Base-by-base conservation (phyloP, 768 basidiomycete species). In the Polyporus arcularius region DNA sequence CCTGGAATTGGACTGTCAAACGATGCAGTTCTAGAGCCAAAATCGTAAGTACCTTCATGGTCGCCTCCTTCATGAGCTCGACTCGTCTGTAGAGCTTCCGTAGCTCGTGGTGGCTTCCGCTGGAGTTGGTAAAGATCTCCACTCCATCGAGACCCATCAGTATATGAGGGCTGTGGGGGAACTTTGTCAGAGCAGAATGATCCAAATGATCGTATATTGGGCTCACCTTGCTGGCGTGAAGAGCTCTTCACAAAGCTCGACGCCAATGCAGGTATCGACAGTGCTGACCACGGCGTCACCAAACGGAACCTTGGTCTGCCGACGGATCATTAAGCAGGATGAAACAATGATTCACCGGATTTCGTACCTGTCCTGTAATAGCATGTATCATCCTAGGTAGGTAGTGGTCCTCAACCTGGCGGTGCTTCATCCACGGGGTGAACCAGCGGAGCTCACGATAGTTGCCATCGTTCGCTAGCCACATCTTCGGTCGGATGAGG, bases 41-140 rank as follows among this genome's bases (percentile, higher is more conserved):
- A 32, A 4, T 31, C 4, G 11, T 21, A 14, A 63, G 57, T 65
- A 91, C 96, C 85, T 98, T 99, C 60, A 89, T 78, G 1, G 96
- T 99, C 1, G 97, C 97, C 71, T 98, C 97, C 69, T 92, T 95
- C 76, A 99, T 98, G 11, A 99, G 80, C 62, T 99, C 95, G 1
- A 98, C 85, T 7, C 97, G 86, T 8, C 85, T 86, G 70, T 94
- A 85, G 28, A 99, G 82, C 74, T 99, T 99, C n/a, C 97, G 88
- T 28, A 99, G 86, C 71, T 98, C 97, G 69, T 99, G 97, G 71
- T 99, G 97, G 73, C 94, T 96, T 4, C 95, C 97, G 64, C 93
- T 96, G 1, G 97, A 98, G 75, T 99, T 99, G 9, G 96, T 98
- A 72, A 98, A 98, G 52, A 99, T 97, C 74, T 99, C 97, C 8